Evolutionary conservation across 805 yeast species (phyloP), one percentile per base, ranked within the genome.

Genomic region (Spathaspora passalidarum): DNA sequence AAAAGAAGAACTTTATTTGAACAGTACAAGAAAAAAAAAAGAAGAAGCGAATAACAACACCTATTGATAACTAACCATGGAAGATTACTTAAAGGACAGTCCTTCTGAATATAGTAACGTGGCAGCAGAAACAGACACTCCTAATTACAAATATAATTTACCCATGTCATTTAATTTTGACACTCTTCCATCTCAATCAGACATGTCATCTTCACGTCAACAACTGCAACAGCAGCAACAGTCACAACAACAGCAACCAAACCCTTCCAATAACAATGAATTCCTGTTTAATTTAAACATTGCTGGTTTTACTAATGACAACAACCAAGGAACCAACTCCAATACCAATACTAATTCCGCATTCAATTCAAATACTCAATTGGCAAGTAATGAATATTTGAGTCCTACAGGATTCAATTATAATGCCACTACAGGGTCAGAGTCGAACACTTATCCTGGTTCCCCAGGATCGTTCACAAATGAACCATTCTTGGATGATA

Each of bases 401-500:
- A 47, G 50, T 45, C 50, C 50, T 11, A 39, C 40, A 18, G 49
- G 44, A 11, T 39, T 47, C 17, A 22, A 45, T 7, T 47, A 47
- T 38, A 47, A 29, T 32, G 23, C 20, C 9, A 23, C 42, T 18
- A 22, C 32, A 5, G 18, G 32, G 9, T 35, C 29, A 14, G 48
- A 41, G 29, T 13, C 45, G 6, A 36, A 38, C 13, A 37, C 32
- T 14, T 42, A 32, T 22, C 40, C 37, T 10, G 46, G 43, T n/a
- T 43, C 50, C 14, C 49, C 53, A 7, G 50, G 49, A 6, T 57
- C 60, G 4, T 53, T 51, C 32, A 52, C 53, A 5, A 60, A 58
- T 44, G 70, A 66, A 37, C 68, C 68, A 11, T 61, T 63, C 42
- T 53, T 67, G 45, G 70, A 66, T 32, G 48, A 44, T 29, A 53